Conservation (phyloP, 129 eudicot species). For the Flaveria sonorensis region DNA sequence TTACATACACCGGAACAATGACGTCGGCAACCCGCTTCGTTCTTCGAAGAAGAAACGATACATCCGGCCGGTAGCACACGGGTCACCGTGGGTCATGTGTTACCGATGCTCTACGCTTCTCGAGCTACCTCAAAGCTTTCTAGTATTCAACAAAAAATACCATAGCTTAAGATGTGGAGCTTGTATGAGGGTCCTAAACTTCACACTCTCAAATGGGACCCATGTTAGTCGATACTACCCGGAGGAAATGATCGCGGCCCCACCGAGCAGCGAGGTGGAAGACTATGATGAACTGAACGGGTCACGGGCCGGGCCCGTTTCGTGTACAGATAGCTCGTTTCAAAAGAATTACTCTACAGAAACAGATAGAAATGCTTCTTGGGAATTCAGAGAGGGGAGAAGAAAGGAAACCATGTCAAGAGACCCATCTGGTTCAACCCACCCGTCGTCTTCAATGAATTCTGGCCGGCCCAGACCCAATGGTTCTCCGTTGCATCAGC, state of each 20-base stretch:
- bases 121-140: conserved; percentile 78
- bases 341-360: conserved; percentile 53
- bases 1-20: conserved; percentile 31
- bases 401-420: conserved; percentile 38
- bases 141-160: conserved; percentile 53
- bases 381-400: conserved; percentile 31
- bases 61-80: conserved; percentile 68
- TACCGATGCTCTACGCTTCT: conserved; percentile 58
- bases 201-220: conserved; percentile 44
- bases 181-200: conserved; percentile 61
- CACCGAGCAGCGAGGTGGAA: conserved; percentile 72
- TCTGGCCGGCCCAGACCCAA: conserved; percentile 19
- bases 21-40: conserved; percentile 23
- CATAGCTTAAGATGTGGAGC: conserved; percentile 71
- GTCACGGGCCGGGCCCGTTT: conserved; percentile 43
- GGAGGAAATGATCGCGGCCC: conserved; percentile 44
- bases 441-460: conserved; percentile 38
- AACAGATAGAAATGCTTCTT: conserved; percentile 45
- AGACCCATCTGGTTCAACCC: conserved; percentile 38
- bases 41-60: conserved; percentile 49
- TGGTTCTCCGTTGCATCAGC: conserved; percentile 76
- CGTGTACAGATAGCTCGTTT: conserved; percentile 56
- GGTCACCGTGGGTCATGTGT: conserved; percentile 70
- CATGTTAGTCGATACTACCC: conserved; percentile 48
- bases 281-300: conserved; percentile 13